Percentiles rank a stretch among this genome's conserved stretches.
These are phyloP conservation scores for Phaseolus lunatus DNA, from an alignment of 306 rosid genomes.

Conservation along the genomic window DNA sequence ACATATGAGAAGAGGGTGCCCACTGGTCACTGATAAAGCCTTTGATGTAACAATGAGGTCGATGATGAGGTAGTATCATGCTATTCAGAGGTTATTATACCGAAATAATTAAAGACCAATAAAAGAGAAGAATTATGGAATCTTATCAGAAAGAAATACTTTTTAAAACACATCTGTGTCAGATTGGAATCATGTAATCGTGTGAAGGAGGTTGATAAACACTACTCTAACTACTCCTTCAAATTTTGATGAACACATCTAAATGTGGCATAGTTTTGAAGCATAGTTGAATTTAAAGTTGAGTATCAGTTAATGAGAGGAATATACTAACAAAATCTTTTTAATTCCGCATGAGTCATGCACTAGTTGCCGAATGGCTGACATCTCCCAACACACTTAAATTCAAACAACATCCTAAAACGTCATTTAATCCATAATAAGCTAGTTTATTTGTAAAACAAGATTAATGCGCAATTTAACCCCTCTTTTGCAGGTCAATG, in stretches of 20 bases:
- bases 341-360: background rate
- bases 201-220: conserved; percentile 25
- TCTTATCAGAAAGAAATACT: conserved; percentile 38
- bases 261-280: conserved; percentile 24
- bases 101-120: conserved; percentile 8
- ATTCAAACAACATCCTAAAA: too few relatives aligned
- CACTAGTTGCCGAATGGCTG: too few relatives aligned
- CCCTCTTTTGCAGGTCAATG: too few relatives aligned
- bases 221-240: background rate
- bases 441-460: too few relatives aligned
- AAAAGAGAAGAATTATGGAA: conserved; percentile 31
- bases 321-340: background rate
- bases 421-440: too few relatives aligned
- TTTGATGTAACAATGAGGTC: conserved; percentile 38
- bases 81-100: conserved; percentile 18
- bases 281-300: conserved; percentile 1
- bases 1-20: conserved; percentile 42
- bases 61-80: conserved; percentile 55
- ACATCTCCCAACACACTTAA: too few relatives aligned
- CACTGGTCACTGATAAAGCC: conserved; percentile 34
- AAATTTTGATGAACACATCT: conserved; percentile 18
- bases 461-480: too few relatives aligned
- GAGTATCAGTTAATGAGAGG: too few relatives aligned
- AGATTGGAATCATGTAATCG: conserved; percentile 11
- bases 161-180: conserved; percentile 31